Percentiles rank a stretch among this genome's conserved stretches.
These are phyloP conservation scores for Hippophae gyantsensis DNA, from an alignment of 306 rosid genomes.

Conservation along the genomic window DNA sequence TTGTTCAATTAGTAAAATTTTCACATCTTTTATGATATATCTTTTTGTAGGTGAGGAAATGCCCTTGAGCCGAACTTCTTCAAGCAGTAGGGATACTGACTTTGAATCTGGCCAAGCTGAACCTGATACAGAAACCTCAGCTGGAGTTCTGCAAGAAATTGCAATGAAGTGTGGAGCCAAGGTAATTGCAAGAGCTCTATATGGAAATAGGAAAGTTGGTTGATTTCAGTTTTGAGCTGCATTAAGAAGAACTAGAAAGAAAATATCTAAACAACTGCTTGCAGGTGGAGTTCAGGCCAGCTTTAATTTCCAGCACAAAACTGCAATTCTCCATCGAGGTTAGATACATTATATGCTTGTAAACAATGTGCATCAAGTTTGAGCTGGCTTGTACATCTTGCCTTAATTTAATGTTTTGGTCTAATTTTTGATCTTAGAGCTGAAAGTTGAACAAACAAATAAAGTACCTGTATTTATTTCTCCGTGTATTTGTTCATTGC, in stretches of 20 bases:
- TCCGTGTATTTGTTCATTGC: no score
- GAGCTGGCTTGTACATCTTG: no score
- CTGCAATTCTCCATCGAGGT: slow-evolving; percentile 86
- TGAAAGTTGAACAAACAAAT: no score
- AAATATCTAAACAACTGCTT: slow-evolving; percentile 3
- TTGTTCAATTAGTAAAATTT: slow-evolving; percentile 12
- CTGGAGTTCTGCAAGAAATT: slow-evolving; percentile 63
- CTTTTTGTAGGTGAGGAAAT: slow-evolving; percentile 60
- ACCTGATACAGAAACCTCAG: slow-evolving; percentile 49
- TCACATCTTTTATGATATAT: slow-evolving; percentile 10
- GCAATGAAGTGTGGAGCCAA: slow-evolving; percentile 89
- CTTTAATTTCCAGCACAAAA: slow-evolving; percentile 54
- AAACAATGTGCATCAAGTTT: no score
- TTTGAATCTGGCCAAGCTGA: slow-evolving; percentile 56
- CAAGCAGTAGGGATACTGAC: slow-evolving; percentile 59
- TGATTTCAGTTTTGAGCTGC: neutral
- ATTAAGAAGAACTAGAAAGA: neutral
- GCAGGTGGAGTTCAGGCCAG: slow-evolving; percentile 73
- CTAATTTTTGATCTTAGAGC: no score
- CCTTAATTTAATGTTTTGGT: no score
- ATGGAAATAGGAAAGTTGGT: neutral
- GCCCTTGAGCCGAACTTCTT: slow-evolving; percentile 56
- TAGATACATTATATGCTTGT: neutral
- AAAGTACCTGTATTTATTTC: no score
- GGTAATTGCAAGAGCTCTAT: slow-evolving; percentile 34